Evolutionary conservation across 164 flowering plant species (phyloP).

Genomic region (Aristolochia fimbriata): DNA sequence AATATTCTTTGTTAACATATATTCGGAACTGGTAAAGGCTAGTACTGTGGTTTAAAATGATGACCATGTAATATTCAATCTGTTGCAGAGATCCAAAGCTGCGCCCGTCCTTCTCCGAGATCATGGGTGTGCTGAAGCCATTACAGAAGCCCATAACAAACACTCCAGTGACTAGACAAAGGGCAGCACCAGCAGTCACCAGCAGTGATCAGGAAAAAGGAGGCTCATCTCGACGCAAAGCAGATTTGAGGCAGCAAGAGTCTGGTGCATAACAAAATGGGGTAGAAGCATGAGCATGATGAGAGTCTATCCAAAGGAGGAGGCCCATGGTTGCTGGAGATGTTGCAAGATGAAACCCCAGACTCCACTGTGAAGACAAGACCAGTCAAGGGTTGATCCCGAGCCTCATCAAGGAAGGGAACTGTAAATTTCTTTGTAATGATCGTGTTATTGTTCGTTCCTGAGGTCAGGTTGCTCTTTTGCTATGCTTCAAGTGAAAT

Average conservation of each 20-base stretch:
- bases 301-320: background rate
- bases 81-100: slow-evolving; percentile 66
- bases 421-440: slow-evolving; percentile 28
- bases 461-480: no score
- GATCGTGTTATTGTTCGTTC: slow-evolving; percentile 11
- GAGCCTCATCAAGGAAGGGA: background rate
- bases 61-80: background rate
- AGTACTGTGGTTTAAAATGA: background rate
- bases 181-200: slow-evolving; percentile 8
- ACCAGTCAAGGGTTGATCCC: slow-evolving; percentile 8
- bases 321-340: background rate
- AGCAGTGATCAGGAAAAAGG: slow-evolving; percentile 9
- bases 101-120: slow-evolving; percentile 86
- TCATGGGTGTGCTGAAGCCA: slow-evolving; percentile 80
- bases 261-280: slow-evolving; percentile 2
- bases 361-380: background rate
- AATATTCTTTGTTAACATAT: background rate
- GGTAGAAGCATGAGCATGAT: slow-evolving; percentile 1
- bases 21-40: background rate
- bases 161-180: slow-evolving; percentile 42
- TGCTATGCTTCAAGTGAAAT: no score
- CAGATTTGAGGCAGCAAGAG: slow-evolving; percentile 14
- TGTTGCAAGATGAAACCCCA: background rate
- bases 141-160: slow-evolving; percentile 63
- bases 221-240: slow-evolving; percentile 10